Conservation (phyloP, 2,329 filamentous ascomycete species). For the Pseudogymnoascus sp. region DNA sequence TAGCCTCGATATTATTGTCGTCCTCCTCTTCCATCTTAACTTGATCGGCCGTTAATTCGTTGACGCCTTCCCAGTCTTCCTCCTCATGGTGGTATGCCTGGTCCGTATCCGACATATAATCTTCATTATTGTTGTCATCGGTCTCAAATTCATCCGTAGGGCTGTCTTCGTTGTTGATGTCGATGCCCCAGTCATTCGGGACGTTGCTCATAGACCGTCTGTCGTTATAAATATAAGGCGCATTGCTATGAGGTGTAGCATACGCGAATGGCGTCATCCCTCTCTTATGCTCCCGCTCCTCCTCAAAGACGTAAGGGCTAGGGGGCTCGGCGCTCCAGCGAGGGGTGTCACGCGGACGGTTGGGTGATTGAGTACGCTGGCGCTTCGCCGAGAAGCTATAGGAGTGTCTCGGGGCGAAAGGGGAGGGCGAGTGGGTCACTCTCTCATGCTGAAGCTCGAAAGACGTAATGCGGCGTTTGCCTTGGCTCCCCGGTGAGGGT, state of each 20-base stretch:
- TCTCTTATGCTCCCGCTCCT: conserved; percentile 26
- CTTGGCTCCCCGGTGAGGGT: conserved; percentile 27
- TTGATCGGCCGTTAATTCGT: conserved; percentile 23
- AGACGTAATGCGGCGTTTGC: conserved; percentile 41
- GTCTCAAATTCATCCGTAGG: conserved; percentile 22
- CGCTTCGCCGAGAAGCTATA: conserved; percentile 20
- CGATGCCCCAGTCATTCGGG: conserved; percentile 9
- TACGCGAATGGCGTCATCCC: conserved; percentile 61
- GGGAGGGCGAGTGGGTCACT: conserved; percentile 18
- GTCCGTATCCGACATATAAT: conserved; percentile 21
- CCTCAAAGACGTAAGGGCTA: conserved; percentile 22
- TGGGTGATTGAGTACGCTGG: conserved; percentile 49
- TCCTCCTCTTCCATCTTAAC: conserved; percentile 32
- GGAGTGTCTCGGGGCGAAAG: conserved; percentile 7
- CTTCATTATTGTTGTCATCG: conserved; percentile 22
- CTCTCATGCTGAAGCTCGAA: conserved; percentile 27
- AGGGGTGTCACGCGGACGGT: conserved; percentile 45
- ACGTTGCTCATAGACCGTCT: not conserved
- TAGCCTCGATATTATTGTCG: conserved; percentile 25
- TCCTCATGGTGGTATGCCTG: conserved; percentile 27
- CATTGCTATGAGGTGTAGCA: conserved; percentile 66
- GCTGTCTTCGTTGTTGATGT: conserved; percentile 16
- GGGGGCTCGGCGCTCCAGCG: conserved; percentile 40
- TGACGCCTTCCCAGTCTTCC: conserved; percentile 12
- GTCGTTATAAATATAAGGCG: conserved; percentile 30